A percentile compares a stretch with the other conserved stretches of the same genome.
Conservation (phyloP, 257 asterid species). For the Nicotiana sylvestris region DNA sequence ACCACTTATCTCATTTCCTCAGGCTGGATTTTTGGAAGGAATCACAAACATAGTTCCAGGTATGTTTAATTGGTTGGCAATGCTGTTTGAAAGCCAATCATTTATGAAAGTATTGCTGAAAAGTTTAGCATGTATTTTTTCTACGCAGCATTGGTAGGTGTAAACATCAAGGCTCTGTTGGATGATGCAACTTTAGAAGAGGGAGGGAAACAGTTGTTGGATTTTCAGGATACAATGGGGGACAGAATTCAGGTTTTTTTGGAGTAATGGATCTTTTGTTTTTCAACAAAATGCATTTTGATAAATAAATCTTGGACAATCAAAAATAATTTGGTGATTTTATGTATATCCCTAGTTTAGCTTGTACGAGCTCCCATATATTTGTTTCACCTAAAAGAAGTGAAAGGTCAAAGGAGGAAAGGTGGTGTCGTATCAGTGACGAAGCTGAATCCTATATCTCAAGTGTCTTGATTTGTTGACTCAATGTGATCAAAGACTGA, state of each 20-base stretch:
- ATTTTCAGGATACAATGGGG: conserved; percentile 73
- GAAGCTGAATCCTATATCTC: neutral
- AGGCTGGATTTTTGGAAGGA: conserved; percentile 95
- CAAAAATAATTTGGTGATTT: neutral
- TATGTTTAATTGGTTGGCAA: conserved; percentile 9
- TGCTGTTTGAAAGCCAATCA: neutral
- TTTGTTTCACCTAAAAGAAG: neutral
- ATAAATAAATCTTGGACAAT: neutral
- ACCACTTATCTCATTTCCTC: conserved; percentile 9
- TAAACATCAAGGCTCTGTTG: conserved; percentile 64
- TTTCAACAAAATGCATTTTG: neutral
- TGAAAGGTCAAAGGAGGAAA: neutral
- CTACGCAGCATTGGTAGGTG: conserved; percentile 65
- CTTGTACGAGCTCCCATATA: neutral
- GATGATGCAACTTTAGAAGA: conserved; percentile 57
- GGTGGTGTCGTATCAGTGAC: neutral
- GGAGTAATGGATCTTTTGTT: conserved; percentile 34
- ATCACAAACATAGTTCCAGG: conserved; percentile 83
- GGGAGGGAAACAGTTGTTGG: conserved; percentile 76
- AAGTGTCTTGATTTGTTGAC: neutral
- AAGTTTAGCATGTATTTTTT: conserved; percentile 5
- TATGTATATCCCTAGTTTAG: neutral
- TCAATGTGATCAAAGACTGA: neutral
- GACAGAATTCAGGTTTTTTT: conserved; percentile 85
- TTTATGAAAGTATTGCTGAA: neutral